These are phyloP conservation scores for Phytophthora litchii DNA, from an alignment of 352 stramenopile species.

Conservation along the genomic window DNA sequence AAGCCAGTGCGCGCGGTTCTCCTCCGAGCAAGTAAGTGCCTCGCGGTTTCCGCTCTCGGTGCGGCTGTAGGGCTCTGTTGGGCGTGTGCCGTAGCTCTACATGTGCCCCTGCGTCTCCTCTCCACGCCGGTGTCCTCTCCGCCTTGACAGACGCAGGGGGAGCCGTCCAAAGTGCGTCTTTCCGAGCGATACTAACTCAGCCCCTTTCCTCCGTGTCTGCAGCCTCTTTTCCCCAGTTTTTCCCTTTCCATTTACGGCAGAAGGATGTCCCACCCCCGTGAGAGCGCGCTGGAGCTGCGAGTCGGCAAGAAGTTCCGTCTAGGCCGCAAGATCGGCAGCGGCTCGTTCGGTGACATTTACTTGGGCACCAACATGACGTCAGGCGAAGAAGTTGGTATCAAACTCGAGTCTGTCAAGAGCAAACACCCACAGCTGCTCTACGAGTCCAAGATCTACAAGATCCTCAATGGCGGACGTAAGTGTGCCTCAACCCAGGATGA, in stretches of 20 bases:
- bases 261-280: slow-evolving; percentile 70
- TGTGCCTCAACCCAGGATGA: slow-evolving; percentile 24
- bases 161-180: neutral
- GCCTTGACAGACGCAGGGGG: slow-evolving; percentile 5
- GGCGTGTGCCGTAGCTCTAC: neutral
- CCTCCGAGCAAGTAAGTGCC: slow-evolving; percentile 36
- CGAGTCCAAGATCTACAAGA: slow-evolving; percentile 99
- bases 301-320: slow-evolving; percentile 99
- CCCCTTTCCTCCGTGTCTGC: neutral
- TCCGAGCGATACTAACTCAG: slow-evolving; percentile 17
- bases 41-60: neutral
- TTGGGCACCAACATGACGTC: slow-evolving; percentile 99
- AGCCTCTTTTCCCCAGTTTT: slow-evolving; percentile 27
- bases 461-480: slow-evolving; percentile 98
- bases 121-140: neutral
- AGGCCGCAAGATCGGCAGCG: slow-evolving; percentile 98
- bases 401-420: slow-evolving; percentile 98
- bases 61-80: slow-evolving; percentile 1
- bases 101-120: slow-evolving; percentile 14
- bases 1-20: slow-evolving; percentile 35
- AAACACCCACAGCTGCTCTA: slow-evolving; percentile 99
- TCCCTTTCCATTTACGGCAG: slow-evolving; percentile 6
- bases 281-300: slow-evolving; percentile 94
- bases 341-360: slow-evolving; percentile 99
- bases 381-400: slow-evolving; percentile 98